Conservation (phyloP, 2,329 filamentous ascomycete genomes). For the Fusarium illudens region DNA sequence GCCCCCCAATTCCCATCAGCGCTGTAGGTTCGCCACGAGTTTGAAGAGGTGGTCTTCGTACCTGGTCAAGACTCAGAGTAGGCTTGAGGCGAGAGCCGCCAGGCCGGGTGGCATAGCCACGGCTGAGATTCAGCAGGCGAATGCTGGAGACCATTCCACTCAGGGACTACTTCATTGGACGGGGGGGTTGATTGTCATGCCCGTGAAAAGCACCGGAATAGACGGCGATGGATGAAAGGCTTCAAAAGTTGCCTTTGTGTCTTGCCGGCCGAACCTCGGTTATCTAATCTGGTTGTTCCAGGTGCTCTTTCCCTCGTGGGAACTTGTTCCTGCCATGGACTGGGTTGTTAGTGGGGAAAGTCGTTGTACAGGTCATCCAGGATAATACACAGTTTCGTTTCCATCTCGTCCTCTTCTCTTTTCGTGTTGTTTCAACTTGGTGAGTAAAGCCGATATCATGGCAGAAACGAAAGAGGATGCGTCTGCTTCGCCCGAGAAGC, state of each 20-base stretch:
- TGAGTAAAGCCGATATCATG: conserved; percentile 13
- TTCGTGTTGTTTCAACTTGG: neutral
- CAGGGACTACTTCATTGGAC: conserved; percentile 30
- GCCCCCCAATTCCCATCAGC: conserved; percentile 10
- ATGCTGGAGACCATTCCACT: conserved; percentile 41
- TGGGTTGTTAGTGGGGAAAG: conserved; percentile 25
- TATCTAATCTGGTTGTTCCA: conserved; percentile 11
- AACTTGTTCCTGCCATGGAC: neutral
- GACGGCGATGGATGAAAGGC: conserved; percentile 27
- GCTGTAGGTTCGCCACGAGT: neutral
- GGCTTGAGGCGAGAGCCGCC: conserved; percentile 44
- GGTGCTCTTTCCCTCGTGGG: neutral
- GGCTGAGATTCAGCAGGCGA: conserved; percentile 42
- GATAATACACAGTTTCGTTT: neutral
- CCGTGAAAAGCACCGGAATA: neutral
- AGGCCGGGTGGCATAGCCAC: conserved; percentile 48
- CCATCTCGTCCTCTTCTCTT: neutral
- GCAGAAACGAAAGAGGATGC: neutral
- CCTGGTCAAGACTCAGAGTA: conserved; percentile 66
- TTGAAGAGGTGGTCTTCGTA: conserved; percentile 44
- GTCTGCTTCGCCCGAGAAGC: neutral
- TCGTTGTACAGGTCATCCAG: neutral
- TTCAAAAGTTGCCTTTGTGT: conserved; percentile 20
- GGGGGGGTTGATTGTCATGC: conserved; percentile 14
- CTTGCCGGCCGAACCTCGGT: conserved; percentile 31